These are phyloP conservation scores for Aspergillus funiculosus DNA, from an alignment of 495 filamentous ascomycete genomes.

Conservation along the genomic window DNA sequence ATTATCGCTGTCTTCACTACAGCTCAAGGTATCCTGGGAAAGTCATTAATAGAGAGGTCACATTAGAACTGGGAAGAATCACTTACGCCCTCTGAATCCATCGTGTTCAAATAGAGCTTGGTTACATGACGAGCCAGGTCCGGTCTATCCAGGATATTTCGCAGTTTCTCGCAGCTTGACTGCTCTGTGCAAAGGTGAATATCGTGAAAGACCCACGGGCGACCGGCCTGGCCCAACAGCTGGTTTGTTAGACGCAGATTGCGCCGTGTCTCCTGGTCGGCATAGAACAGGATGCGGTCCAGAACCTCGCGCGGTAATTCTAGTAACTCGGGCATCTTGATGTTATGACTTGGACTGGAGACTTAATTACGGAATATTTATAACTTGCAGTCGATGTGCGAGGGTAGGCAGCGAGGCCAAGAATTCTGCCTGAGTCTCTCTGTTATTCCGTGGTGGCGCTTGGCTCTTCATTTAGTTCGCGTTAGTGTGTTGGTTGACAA, in stretches of 20 bases:
- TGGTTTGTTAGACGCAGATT: constrained; percentile 2
- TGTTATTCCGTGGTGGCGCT: too few species aligned
- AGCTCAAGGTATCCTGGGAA: not conserved
- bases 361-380: too few species aligned
- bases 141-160: not conserved
- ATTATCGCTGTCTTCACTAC: not conserved
- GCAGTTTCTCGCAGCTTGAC: not conserved
- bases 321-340: not conserved
- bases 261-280: not conserved
- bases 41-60: too few species aligned
- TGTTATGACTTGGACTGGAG: too few species aligned
- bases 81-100: not conserved
- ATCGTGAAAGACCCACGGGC: constrained; percentile 1
- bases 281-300: not conserved
- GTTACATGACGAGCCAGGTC: constrained; percentile 3
- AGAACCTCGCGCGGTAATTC: constrained; percentile 10
- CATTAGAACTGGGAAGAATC: not conserved
- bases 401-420: too few species aligned
- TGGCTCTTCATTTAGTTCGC: too few species aligned
- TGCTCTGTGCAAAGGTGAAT: not conserved
- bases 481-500: too few species aligned
- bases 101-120: constrained; percentile 2
- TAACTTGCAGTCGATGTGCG: too few species aligned
- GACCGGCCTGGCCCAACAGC: not conserved
- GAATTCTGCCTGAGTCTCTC: too few species aligned